These are phyloP conservation scores for Solanum virginianum DNA, from an alignment of 257 asterid genomes.

Conservation along the genomic window DNA sequence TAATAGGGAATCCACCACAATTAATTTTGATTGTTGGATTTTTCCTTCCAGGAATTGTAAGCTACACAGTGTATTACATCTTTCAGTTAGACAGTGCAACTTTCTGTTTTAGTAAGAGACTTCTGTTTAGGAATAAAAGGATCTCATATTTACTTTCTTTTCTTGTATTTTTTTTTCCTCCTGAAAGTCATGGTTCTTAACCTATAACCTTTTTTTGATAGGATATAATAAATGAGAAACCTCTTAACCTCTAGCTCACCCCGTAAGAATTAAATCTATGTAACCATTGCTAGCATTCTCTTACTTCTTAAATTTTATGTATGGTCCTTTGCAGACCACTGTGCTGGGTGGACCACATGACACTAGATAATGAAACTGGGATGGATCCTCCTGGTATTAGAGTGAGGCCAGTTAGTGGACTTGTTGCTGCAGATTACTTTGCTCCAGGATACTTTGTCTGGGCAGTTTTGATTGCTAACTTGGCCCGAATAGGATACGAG, in stretches of 20 bases:
- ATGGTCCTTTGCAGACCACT: conserved; percentile 49
- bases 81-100: not conserved
- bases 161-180: not conserved
- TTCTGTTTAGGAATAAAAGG: not conserved
- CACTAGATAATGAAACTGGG: conserved; percentile 88
- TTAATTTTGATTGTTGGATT: not conserved
- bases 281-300: not conserved
- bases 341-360: conserved; percentile 96
- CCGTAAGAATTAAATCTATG: not conserved
- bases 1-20: not conserved
- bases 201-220: not conserved
- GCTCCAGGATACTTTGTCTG: conserved; percentile 96
- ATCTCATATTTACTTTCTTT: not conserved
- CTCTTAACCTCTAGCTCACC: not conserved
- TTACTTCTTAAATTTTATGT: not conserved
- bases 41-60: not conserved
- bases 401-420: conserved; percentile 89
- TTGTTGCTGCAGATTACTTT: conserved; percentile 95
- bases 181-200: not conserved
- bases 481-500: conserved; percentile 90
- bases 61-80: not conserved
- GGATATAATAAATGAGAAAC: not conserved
- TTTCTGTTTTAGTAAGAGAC: not conserved
- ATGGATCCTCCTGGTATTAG: conserved; percentile 79
- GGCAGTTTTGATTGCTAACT: conserved; percentile 88